phyloP scores from a whole-genome alignment of 2,329 filamentous ascomycete genomes.

The Alternaria sp. region DNA sequence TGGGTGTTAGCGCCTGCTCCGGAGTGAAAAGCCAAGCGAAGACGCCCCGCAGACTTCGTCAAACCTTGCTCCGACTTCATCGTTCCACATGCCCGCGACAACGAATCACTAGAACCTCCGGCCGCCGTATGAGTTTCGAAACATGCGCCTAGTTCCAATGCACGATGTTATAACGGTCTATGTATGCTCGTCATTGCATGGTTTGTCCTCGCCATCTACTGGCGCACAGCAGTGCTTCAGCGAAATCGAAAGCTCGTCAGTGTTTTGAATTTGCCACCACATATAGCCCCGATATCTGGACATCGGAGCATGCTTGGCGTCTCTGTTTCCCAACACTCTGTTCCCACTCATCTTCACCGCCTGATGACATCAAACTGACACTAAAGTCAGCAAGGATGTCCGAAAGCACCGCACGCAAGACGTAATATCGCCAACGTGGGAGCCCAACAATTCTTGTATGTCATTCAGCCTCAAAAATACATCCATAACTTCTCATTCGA shows the following conservation, averaged over 20 bases:
- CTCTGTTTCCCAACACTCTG: neutral
- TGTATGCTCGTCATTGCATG: neutral
- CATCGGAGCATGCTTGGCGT: neutral
- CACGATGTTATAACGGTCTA: no score
- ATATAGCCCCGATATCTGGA: neutral
- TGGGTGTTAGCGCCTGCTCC: slow-evolving; percentile 27
- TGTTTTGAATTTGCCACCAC: neutral
- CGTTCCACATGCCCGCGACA: slow-evolving; percentile 5
- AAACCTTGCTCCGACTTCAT: slow-evolving; percentile 32
- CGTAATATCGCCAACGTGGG: neutral
- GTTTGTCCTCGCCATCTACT: neutral
- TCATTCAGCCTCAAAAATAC: neutral
- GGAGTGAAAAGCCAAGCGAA: slow-evolving; percentile 14
- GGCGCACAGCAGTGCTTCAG: neutral
- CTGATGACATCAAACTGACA: neutral
- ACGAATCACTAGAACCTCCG: neutral
- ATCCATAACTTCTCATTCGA: neutral
- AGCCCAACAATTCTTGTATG: no score
- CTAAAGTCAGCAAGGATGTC: neutral
- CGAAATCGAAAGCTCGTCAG: neutral
- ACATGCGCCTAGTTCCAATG: no score
- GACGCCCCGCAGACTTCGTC: slow-evolving; percentile 12
- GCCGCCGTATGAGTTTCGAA: neutral
- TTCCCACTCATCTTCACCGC: neutral
- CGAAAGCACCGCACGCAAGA: neutral